These are phyloP conservation scores for Verticillium albo-atrum DNA, from an alignment of 2,329 filamentous ascomycete species.

Conservation along the genomic window DNA sequence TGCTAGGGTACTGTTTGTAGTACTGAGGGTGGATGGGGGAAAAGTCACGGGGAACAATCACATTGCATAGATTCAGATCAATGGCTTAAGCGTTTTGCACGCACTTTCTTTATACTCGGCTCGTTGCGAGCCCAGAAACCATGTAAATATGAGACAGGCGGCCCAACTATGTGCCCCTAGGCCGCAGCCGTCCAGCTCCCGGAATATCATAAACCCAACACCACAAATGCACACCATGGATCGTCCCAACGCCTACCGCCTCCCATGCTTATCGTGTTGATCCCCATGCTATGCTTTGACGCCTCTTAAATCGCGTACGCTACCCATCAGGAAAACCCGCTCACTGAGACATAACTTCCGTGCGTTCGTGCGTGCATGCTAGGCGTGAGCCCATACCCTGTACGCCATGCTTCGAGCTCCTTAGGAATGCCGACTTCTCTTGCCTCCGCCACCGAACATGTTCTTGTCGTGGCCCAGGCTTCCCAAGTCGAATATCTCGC, in stretches of 20 bases:
- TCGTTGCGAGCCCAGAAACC: not conserved
- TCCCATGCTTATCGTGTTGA: slow-evolving; percentile 1
- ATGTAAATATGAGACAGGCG: not conserved
- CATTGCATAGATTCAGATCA: too few species aligned
- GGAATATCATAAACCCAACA: not conserved
- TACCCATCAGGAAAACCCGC: not conserved
- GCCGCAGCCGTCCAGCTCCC: not conserved
- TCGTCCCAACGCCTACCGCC: slow-evolving; percentile 4
- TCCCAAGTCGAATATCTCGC: slow-evolving; percentile 70
- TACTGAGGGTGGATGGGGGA: too few species aligned
- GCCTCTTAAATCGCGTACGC: not conserved
- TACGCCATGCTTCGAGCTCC: not conserved
- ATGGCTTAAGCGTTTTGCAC: too few species aligned
- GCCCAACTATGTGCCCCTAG: not conserved
- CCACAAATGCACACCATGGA: slow-evolving; percentile 2
- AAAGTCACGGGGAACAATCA: too few species aligned
- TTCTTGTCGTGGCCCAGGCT: slow-evolving; percentile 61
- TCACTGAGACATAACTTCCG: not conserved
- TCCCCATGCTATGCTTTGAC: slow-evolving; percentile 4
- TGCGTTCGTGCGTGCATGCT: not conserved
- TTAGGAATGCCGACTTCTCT: slow-evolving; percentile 46
- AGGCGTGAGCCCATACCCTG: not conserved
- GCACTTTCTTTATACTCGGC: not conserved
- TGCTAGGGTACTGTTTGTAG: too few species aligned
- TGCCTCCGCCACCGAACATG: slow-evolving; percentile 38